Evolutionary conservation across 805 yeast genomes (phyloP).

Genomic region (Metschnikowia drakensbergensis): DNA sequence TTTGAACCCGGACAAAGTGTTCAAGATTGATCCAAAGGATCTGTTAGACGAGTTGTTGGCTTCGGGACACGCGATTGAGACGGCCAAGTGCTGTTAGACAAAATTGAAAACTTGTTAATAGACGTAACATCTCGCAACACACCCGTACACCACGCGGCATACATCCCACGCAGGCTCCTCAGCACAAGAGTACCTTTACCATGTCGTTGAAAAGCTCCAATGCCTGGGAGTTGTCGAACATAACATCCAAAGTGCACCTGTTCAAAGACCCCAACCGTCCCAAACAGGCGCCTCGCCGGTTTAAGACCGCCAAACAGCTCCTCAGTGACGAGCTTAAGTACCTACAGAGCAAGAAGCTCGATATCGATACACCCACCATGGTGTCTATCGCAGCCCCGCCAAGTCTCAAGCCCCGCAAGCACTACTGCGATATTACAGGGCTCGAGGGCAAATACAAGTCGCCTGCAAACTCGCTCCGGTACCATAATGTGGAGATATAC

Average conservation of each 20-base stretch:
- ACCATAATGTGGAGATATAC: constrained; percentile 78
- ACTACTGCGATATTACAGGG: constrained; percentile 93
- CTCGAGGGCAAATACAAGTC: constrained; percentile 70
- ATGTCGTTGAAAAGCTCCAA: constrained; percentile 5
- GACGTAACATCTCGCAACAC: not conserved
- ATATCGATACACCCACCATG: constrained; percentile 59
- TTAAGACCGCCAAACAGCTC: constrained; percentile 71
- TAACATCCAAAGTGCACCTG: constrained; percentile 40
- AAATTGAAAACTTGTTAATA: not conserved
- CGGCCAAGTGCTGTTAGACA: constrained; percentile 21
- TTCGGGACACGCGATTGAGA: constrained; percentile 26
- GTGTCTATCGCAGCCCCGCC: constrained; percentile 82
- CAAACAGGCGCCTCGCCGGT: constrained; percentile 55
- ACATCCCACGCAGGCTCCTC: no score
- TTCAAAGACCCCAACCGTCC: constrained; percentile 56
- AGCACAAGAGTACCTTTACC: no score
- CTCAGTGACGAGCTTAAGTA: constrained; percentile 76
- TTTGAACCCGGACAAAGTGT: constrained; percentile 44
- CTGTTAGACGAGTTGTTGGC: constrained; percentile 33
- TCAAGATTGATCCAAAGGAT: constrained; percentile 38
- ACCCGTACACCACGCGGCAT: not conserved
- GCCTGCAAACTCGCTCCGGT: constrained; percentile 72
- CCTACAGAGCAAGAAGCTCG: constrained; percentile 37
- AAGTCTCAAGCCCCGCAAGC: constrained; percentile 71
- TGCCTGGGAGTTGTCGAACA: constrained; percentile 33